Percentiles rank a stretch among this genome's conserved stretches.
Evolutionary conservation across 345 rosid genomes (phyloP).

Genomic region (Draba incana): DNA sequence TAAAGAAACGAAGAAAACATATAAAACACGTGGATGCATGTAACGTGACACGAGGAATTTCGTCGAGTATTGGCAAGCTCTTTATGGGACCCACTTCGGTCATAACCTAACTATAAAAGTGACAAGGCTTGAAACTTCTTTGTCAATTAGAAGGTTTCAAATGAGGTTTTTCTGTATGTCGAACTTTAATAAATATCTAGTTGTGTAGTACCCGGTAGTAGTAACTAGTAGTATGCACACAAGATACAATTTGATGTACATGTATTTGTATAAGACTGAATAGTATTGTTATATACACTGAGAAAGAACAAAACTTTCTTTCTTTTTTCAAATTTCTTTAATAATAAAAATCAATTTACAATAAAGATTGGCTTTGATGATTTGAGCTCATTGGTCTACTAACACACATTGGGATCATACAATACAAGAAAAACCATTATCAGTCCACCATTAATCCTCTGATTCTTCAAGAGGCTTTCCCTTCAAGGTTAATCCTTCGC

Average conservation of each 20-base stretch:
- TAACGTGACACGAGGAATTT: conserved; percentile 16
- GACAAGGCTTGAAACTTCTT: too few relatives aligned
- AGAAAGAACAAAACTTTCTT: conserved; percentile 30
- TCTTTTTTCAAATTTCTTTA: conserved; percentile 26
- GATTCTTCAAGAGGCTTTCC: conserved; percentile 29
- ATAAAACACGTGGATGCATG: conserved; percentile 13
- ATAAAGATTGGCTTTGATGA: conserved; percentile 16
- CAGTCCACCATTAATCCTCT: conserved; percentile 25
- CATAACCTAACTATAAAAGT: background rate
- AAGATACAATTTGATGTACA: conserved; percentile 14
- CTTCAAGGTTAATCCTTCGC: conserved; percentile 3
- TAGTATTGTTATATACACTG: conserved; percentile 6
- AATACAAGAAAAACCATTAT: conserved; percentile 27
- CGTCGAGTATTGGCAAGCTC: conserved; percentile 4
- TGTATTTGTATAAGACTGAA: background rate
- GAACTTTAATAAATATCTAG: background rate
- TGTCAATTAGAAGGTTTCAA: too few relatives aligned
- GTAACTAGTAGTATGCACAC: background rate
- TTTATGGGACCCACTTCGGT: conserved; percentile 14
- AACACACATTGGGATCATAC: conserved; percentile 6
- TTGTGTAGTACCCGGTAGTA: too few relatives aligned
- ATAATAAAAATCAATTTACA: conserved; percentile 34
- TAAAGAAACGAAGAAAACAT: background rate
- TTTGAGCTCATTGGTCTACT: conserved; percentile 17
- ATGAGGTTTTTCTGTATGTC: too few relatives aligned